A percentile compares a stretch with the other conserved stretches of the same genome.
These are phyloP conservation scores for Silybum marianum DNA, from an alignment of 129 eudicot genomes.

Conservation along the genomic window DNA sequence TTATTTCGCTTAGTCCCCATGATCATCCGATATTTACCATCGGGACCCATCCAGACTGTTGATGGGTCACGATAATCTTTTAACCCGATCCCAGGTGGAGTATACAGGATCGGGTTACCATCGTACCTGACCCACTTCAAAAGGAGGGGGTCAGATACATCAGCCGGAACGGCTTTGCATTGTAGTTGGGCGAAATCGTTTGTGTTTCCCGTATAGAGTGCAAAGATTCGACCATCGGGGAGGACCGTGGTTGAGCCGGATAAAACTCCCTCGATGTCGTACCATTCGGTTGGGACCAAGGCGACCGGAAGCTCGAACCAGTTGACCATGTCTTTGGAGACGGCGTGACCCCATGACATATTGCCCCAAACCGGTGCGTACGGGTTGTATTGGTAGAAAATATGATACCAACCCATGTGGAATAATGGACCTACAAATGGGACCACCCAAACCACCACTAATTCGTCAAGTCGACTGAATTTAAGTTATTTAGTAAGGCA, in stretches of 20 bases:
- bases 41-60: constrained; percentile 79
- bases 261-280: constrained; percentile 80
- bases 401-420: constrained; percentile 89
- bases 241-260: constrained; percentile 82
- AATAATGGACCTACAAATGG: constrained; percentile 72
- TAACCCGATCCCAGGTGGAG: constrained; percentile 71
- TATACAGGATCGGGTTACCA: constrained; percentile 72
- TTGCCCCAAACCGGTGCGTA: constrained; percentile 86
- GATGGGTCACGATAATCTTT: constrained; percentile 84
- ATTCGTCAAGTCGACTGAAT: not conserved
- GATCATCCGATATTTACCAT: constrained; percentile 69
- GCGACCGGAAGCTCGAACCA: constrained; percentile 79
- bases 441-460: not conserved
- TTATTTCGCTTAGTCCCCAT: constrained; percentile 64
- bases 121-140: constrained; percentile 77
- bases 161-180: constrained; percentile 71
- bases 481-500: too few species aligned
- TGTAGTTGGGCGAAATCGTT: constrained; percentile 62
- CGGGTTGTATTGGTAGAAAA: constrained; percentile 86
- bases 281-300: constrained; percentile 72
- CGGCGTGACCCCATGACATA: constrained; percentile 94
- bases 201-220: constrained; percentile 74
- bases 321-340: constrained; percentile 66
- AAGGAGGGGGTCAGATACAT: constrained; percentile 84
- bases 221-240: constrained; percentile 70